Base-by-base conservation (phyloP, 106 monocot species). In the Cymbidium sinense region DNA sequence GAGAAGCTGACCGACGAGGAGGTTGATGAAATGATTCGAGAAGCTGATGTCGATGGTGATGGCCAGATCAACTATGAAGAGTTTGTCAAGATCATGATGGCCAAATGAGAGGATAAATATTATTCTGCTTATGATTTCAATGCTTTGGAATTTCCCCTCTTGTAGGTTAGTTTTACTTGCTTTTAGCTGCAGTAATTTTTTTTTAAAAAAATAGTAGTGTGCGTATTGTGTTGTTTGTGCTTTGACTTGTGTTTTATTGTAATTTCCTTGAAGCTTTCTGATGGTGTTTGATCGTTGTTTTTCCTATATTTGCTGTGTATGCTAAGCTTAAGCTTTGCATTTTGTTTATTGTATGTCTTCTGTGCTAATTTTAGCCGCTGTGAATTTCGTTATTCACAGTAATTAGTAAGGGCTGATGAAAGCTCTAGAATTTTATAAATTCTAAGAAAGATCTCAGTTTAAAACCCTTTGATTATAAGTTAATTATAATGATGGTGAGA, bases 41-140 rank as follows among this genome's bases (percentile, higher is more conserved):
- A 88, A 58, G 87, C 85, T 35, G 87, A 88, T 75, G 79, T 73
- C 9, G 87, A 88, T 30, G 85, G 87, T 17, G 87, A 88, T 74
- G 87, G 87, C 9, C 84, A 88, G 79, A 88, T 88, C 85, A 88
- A 85, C 79, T 88, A 88, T 28, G 85, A 88, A 1, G 87, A 88
- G 85, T 88, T 88, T 34, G 87, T 88, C 82, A 88, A 88, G 78
- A 78, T 85, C 82, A 85, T 88, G 85, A 88, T 88, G 84, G 87
- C 87, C 76, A 88, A 86, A 82, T 88, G 74, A 85, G n/a, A n/a
- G n/a, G n/a, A 51, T 5, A 76, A 30, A 62, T 64, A 54, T 20
- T 54, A 18, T 5, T 54, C 54, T 54, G 20, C 54, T 19, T 65
- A 30, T 5, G 23, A 30, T 10, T 28, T 4, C 5, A 13, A 7